A percentile compares a stretch with the other conserved stretches of the same genome.
Evolutionary conservation across 1,284 basidiomycete species (phyloP).

Genomic region (Tremellales sp.): DNA sequence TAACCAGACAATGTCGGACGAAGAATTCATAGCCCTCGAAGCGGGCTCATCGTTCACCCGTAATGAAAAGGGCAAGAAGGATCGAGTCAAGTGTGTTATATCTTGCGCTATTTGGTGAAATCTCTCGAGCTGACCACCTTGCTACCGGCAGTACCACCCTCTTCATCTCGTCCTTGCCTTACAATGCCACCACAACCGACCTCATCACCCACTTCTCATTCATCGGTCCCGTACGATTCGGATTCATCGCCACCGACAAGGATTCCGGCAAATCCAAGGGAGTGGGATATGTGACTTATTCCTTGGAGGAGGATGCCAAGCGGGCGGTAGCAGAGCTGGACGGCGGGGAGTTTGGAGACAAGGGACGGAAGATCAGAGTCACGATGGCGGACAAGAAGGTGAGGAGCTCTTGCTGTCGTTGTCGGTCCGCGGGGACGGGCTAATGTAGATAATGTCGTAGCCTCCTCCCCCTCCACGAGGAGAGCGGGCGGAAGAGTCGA

Average conservation of each 20-base stretch:
- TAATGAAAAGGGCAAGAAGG: slow-evolving; percentile 19
- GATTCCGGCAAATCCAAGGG: slow-evolving; percentile 84
- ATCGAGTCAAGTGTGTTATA: slow-evolving; percentile 35
- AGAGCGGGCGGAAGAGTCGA: slow-evolving; percentile 50
- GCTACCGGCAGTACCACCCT: slow-evolving; percentile 36
- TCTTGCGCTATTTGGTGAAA: background rate
- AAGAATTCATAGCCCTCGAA: slow-evolving; percentile 36
- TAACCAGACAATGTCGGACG: slow-evolving; percentile 31
- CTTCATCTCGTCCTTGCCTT: slow-evolving; percentile 61
- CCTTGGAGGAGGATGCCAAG: slow-evolving; percentile 83
- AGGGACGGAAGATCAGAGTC: slow-evolving; percentile 67
- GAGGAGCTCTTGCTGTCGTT: slow-evolving; percentile 16
- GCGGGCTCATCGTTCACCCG: slow-evolving; percentile 7
- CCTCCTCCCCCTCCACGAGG: slow-evolving; percentile 38
- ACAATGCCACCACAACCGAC: slow-evolving; percentile 83
- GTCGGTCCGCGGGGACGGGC: too few relatives aligned
- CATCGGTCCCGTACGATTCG: slow-evolving; percentile 87
- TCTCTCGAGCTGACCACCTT: background rate
- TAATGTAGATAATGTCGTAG: slow-evolving; percentile 9
- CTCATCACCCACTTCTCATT: slow-evolving; percentile 91
- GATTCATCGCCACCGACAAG: slow-evolving; percentile 76
- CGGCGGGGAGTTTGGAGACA: slow-evolving; percentile 53
- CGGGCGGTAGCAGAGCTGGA: slow-evolving; percentile 60
- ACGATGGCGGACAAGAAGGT: slow-evolving; percentile 79
- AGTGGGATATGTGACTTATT: slow-evolving; percentile 96